These are phyloP conservation scores for Tagetes erecta DNA, from an alignment of 129 eudicot species.

Conservation along the genomic window DNA sequence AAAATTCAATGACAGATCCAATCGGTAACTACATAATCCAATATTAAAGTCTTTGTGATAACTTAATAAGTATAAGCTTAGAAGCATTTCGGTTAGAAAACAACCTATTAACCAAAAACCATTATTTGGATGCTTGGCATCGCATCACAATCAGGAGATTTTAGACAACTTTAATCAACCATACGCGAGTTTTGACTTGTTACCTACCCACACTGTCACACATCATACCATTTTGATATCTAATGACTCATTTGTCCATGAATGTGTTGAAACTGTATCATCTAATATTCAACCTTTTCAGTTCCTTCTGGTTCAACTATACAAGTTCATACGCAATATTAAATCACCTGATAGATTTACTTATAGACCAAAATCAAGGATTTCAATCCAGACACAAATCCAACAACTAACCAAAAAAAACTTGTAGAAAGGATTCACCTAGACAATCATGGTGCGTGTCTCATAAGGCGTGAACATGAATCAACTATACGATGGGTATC, in stretches of 20 bases:
- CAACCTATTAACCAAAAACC: too few relatives aligned
- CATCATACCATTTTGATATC: too few relatives aligned
- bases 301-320: background rate
- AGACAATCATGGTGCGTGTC: background rate
- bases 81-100: too few relatives aligned
- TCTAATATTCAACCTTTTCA: background rate
- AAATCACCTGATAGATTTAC: background rate
- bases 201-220: too few relatives aligned
- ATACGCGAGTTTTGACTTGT: too few relatives aligned
- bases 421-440: background rate
- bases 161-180: too few relatives aligned
- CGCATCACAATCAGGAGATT: too few relatives aligned
- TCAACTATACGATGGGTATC: constrained; percentile 4
- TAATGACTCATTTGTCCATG: background rate
- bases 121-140: too few relatives aligned
- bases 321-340: background rate
- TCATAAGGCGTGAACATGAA: background rate
- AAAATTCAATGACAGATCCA: too few relatives aligned
- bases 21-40: too few relatives aligned
- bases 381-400: background rate
- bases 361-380: background rate
- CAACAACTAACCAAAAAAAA: background rate
- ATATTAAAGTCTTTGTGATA: too few relatives aligned
- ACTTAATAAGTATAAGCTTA: too few relatives aligned
- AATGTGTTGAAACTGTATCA: background rate